A percentile compares a stretch with the other conserved stretches of the same genome.
phyloP scores from a whole-genome alignment of 805 yeast species.

The Starmerella vaccinii region DNA sequence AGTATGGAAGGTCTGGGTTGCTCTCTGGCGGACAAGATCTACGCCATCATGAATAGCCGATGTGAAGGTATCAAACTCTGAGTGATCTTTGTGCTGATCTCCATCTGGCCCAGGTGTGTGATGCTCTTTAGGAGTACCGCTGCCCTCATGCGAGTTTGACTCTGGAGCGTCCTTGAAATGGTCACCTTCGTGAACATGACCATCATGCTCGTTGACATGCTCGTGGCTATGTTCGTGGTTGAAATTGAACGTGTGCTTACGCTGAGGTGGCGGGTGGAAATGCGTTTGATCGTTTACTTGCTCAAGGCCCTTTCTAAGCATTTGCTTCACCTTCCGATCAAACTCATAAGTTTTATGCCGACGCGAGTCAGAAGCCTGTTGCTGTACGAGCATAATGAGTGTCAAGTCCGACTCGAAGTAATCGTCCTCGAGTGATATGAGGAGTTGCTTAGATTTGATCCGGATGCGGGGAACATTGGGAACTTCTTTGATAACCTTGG shows the following conservation, averaged over 20 bases:
- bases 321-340: constrained; percentile 16
- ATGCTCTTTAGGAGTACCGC: neutral
- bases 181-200: neutral
- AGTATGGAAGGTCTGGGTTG: neutral
- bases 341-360: constrained; percentile 13
- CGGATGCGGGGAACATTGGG: constrained; percentile 39
- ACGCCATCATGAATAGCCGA: neutral
- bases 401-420: constrained; percentile 74
- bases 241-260: neutral
- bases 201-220: too few species aligned
- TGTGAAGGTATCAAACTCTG: neutral
- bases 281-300: neutral
- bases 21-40: neutral
- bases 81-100: neutral
- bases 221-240: neutral
- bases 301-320: constrained; percentile 10
- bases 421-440: constrained; percentile 71
- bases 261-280: neutral
- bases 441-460: constrained; percentile 45
- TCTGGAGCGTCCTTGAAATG: neutral
- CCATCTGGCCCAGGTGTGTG: neutral
- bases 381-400: constrained; percentile 55
- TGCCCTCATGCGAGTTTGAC: neutral
- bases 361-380: constrained; percentile 22
- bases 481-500: constrained; percentile 25